Evolutionary conservation across 2,329 filamentous ascomycete genomes (phyloP), one percentile per base, ranked within the genome.

Genomic region (Cladosporium sp.): DNA sequence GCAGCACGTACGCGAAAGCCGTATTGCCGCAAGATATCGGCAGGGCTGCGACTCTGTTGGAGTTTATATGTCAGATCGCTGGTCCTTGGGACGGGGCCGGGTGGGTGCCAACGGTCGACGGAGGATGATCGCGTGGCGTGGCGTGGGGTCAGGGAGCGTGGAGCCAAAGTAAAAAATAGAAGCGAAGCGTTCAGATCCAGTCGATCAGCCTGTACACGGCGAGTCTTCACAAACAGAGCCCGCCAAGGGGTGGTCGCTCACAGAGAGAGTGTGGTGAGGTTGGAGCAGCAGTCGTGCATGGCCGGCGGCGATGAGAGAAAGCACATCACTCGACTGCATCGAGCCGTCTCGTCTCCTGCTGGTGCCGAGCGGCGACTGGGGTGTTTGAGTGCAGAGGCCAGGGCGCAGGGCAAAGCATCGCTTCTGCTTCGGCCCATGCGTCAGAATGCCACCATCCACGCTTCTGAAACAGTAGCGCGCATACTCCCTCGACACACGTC

Each of bases 241-340:
- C 51, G 51, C 51, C 51, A 45, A 36, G 51, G 51, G 51, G 51
- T 9, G 28, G 51, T 43, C 51, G 51, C 51, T 54, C 51, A 54
- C 51, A 42, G 51, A 47, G 15, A 25, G 20, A 17, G 22, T 11
- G 50, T 40, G 51, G 51, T 55, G 51, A 55, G 51, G 51, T 51
- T 39, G 20, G 38, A 25, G 49, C 19, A 39, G 36, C n/a, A 34
- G 51, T 14, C 11, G 38, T 42, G 51, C 51, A 51, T 51, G 50
- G 50, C 50, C 30, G 50, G 50, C 50, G 49, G 49, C 49, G 49
- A 30, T 22, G 45, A 34, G 47, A n/a, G 19, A 50, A 30, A 50
- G 30, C 47, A 20, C 43, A 47, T 47, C 43, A 47, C 43, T 47
- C 43, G 15, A 47, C 37, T 39, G n/a, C 40, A 15, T 15, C 40